A percentile compares a stretch with the other conserved stretches of the same genome.
Evolutionary conservation across 1,284 basidiomycete genomes (phyloP).

Genomic region (Heterobasidion occidentale): DNA sequence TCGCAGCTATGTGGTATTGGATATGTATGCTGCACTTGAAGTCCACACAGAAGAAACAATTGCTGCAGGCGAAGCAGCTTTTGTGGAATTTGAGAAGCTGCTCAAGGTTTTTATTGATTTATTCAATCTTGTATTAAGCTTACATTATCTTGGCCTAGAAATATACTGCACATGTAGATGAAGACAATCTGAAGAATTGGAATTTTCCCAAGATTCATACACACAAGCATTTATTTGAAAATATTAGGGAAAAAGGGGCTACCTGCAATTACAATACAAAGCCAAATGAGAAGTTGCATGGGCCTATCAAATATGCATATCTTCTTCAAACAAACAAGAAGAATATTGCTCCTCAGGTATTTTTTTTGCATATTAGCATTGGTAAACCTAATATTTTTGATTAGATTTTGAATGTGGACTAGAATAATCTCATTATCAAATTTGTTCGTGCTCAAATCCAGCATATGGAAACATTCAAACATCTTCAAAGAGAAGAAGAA

Average conservation of each 20-base stretch:
- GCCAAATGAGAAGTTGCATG: slow-evolving; percentile 18
- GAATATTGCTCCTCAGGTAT: slow-evolving; percentile 17
- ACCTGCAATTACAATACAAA: slow-evolving; percentile 15
- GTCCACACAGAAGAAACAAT: slow-evolving; percentile 25
- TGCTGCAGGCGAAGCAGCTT: slow-evolving; percentile 13
- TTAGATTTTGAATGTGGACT: slow-evolving; percentile 12
- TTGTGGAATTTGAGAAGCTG: slow-evolving; percentile 11
- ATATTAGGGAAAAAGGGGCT: slow-evolving; percentile 18
- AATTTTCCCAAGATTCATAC: slow-evolving; percentile 16
- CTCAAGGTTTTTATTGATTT: slow-evolving; percentile 14
- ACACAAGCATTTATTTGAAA: slow-evolving; percentile 13
- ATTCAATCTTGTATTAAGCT: background rate
- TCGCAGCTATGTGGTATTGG: slow-evolving; percentile 21
- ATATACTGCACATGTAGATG: background rate
- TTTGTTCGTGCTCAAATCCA: slow-evolving; percentile 8
- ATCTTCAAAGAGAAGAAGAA: background rate
- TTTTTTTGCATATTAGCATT: no score
- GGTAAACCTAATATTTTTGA: no score
- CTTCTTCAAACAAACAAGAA: slow-evolving; percentile 21
- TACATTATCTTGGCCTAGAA: background rate
- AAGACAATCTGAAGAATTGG: slow-evolving; percentile 13
- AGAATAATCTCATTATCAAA: slow-evolving; percentile 1
- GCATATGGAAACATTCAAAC: background rate
- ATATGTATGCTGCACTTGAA: slow-evolving; percentile 21
- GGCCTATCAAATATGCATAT: slow-evolving; percentile 17